Conservation (phyloP, 1,139 yeast genomes). For the Pichia terricola region DNA sequence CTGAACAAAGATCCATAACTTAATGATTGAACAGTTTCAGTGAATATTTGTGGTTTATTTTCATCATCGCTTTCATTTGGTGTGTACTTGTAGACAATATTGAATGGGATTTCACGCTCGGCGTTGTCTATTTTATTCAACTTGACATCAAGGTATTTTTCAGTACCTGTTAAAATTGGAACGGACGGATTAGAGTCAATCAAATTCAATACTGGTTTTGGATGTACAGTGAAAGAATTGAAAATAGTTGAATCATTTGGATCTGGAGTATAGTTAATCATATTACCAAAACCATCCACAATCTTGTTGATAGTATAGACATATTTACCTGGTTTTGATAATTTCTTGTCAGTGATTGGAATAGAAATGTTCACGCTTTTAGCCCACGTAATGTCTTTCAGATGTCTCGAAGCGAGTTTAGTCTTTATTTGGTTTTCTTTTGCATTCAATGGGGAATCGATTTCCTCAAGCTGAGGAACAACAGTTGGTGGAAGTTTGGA, state of each 20-base stretch:
- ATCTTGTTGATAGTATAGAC: conserved; percentile 59
- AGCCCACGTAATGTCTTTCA: conserved; percentile 44
- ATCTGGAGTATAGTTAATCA: conserved; percentile 40
- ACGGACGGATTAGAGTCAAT: conserved; percentile 32
- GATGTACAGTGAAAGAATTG: conserved; percentile 53
- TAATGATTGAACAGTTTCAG: conserved; percentile 27
- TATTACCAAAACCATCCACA: conserved; percentile 69
- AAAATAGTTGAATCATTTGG: conserved; percentile 38
- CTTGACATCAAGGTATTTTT: conserved; percentile 29
- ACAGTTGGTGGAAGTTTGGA: conserved; percentile 20
- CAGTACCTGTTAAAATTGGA: conserved; percentile 35
- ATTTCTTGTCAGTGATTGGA: conserved; percentile 35
- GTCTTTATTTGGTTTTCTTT: neutral
- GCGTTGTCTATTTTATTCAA: conserved; percentile 19
- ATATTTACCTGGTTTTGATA: conserved; percentile 48
- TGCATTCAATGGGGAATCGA: conserved; percentile 29
- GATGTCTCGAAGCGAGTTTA: conserved; percentile 21
- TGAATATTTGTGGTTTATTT: conserved; percentile 27
- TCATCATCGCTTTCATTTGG: conserved; percentile 12
- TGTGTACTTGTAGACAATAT: conserved; percentile 31
- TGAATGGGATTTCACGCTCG: conserved; percentile 38
- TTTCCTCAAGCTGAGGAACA: conserved; percentile 18
- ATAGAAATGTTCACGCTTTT: conserved; percentile 37
- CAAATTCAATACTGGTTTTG: conserved; percentile 42
- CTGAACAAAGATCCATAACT: conserved; percentile 11